These are phyloP conservation scores for Exutisphaerella laricina DNA, from an alignment of 2,329 filamentous ascomycete genomes.

Conservation along the genomic window DNA sequence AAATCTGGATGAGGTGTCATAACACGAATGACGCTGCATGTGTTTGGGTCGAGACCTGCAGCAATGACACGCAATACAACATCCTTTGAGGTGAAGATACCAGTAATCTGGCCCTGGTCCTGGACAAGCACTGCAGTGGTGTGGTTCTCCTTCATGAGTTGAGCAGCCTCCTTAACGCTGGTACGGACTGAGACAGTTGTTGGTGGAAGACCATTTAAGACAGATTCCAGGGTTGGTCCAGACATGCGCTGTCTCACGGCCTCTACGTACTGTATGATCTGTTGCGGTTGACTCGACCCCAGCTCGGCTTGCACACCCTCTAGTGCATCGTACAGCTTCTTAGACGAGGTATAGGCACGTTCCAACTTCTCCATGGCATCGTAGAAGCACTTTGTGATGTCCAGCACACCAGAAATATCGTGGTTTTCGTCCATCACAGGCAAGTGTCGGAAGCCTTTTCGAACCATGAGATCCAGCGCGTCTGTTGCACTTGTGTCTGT, in stretches of 20 bases:
- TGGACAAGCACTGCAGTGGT: conserved; percentile 95
- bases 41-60: conserved; percentile 85
- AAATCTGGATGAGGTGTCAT: conserved; percentile 99
- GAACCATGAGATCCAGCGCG: conserved; percentile 94
- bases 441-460: conserved; percentile 94
- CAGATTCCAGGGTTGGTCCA: conserved; percentile 89
- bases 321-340: conserved; percentile 93
- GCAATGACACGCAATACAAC: conserved; percentile 97
- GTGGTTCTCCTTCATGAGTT: conserved; percentile 97
- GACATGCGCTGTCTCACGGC: conserved; percentile 95
- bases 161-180: conserved; percentile 90
- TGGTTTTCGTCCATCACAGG: conserved; percentile 99
- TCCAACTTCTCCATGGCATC: conserved; percentile 99
- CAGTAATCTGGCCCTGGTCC: conserved; percentile 94
- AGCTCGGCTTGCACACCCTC: conserved; percentile 97
- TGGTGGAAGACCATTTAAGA: conserved; percentile 84
- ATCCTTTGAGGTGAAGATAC: conserved; percentile 99
- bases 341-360: conserved; percentile 94
- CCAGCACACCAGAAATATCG: conserved; percentile 94
- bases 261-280: conserved; percentile 98
- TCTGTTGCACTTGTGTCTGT: conserved; percentile 98
- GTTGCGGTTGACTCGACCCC: conserved; percentile 90
- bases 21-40: conserved; percentile 94
- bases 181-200: conserved; percentile 94
- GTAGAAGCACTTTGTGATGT: conserved; percentile 99